Evolutionary conservation across 345 rosid genomes (phyloP).

Genomic region (Punica granatum): DNA sequence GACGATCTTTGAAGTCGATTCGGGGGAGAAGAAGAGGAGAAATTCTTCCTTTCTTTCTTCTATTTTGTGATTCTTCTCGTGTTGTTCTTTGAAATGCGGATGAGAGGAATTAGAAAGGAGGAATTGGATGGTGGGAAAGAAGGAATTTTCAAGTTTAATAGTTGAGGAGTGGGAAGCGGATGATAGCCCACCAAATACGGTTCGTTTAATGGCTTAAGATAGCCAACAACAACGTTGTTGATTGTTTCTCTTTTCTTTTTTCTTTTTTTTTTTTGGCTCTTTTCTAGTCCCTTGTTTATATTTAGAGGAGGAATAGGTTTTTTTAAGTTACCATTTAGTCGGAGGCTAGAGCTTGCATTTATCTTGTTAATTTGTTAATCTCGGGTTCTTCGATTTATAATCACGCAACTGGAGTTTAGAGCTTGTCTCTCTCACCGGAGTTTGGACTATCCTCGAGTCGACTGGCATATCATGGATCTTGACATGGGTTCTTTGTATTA

Average conservation of each 20-base stretch:
- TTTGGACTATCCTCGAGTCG: too few relatives aligned
- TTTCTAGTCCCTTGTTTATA: not conserved
- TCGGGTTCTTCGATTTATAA: not conserved
- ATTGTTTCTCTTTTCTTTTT: not conserved
- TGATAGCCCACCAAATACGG: not conserved
- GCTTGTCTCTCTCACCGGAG: too few relatives aligned
- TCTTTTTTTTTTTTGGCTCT: too few relatives aligned
- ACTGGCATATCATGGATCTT: too few relatives aligned
- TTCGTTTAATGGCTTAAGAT: not conserved
- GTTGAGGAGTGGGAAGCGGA: constrained; percentile 3
- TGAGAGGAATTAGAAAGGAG: not conserved
- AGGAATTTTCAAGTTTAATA: not conserved
- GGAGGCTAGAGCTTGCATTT: not conserved
- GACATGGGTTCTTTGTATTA: too few relatives aligned
- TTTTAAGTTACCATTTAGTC: not conserved
- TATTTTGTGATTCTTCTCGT: not conserved
- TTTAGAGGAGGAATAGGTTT: not conserved
- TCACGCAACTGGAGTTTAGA: too few relatives aligned
- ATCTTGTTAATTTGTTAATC: not conserved
- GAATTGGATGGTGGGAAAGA: not conserved
- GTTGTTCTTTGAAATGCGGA: not conserved
- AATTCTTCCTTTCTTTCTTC: not conserved
- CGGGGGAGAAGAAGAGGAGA: not conserved
- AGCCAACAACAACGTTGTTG: not conserved
- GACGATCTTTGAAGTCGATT: not conserved